Conservation (phyloP, 345 rosid genomes). For the Rhodomyrtus tomentosa region DNA sequence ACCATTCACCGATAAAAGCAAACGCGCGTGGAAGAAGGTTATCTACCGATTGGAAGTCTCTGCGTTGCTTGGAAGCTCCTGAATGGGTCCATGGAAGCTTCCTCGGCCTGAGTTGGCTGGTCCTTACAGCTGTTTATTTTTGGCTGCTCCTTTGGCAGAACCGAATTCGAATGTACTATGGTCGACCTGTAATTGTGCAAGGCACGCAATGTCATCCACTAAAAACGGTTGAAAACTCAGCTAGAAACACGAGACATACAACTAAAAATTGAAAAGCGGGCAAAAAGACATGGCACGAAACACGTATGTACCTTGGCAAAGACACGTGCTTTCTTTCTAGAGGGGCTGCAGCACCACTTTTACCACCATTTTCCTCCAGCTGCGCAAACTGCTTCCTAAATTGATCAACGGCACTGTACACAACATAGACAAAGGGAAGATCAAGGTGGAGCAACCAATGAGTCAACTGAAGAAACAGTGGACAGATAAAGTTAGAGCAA, state of each 20-base stretch:
- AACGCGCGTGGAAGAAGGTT: background rate
- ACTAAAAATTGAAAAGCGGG: background rate
- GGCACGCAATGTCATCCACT: background rate
- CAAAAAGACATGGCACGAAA: background rate
- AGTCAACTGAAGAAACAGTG: background rate
- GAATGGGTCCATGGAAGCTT: slow-evolving; percentile 25
- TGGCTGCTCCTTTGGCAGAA: slow-evolving; percentile 35
- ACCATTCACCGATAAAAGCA: background rate
- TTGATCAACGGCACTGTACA: slow-evolving; percentile 78
- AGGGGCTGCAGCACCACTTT: slow-evolving; percentile 55
- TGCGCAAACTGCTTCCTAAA: slow-evolving; percentile 85
- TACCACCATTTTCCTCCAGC: slow-evolving; percentile 80
- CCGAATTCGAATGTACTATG: slow-evolving; percentile 49
- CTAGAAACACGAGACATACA: background rate
- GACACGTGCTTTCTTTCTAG: slow-evolving; percentile 82
- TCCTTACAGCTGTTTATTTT: slow-evolving; percentile 17
- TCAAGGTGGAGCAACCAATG: background rate
- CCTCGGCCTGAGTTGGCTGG: slow-evolving; percentile 29
- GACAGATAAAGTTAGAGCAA: background rate
- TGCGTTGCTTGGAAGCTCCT: slow-evolving; percentile 42
- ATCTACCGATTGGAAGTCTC: slow-evolving; percentile 53
- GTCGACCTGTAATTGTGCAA: slow-evolving; percentile 50
- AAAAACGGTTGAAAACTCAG: background rate
- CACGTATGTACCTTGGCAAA: slow-evolving; percentile 55
- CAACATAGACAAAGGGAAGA: slow-evolving; percentile 4